Percentiles rank a stretch among this genome's conserved stretches.
Conservation (phyloP, 805 yeast genomes). For the Yarrowia sp. region DNA sequence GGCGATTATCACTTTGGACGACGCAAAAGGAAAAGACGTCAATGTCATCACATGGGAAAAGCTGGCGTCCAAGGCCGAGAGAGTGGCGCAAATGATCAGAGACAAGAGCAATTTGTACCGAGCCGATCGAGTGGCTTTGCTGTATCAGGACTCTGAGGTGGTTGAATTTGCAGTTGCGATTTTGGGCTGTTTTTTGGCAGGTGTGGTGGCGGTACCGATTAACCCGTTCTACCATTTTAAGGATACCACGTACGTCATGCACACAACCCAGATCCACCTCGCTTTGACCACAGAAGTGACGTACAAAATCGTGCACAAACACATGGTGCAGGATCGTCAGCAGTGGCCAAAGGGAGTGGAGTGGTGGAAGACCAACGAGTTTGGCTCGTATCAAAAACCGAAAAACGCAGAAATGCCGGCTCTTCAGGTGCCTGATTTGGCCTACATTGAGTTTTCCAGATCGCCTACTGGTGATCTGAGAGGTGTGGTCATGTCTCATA, state of each 20-base stretch:
- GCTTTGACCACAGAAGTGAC: slow-evolving; percentile 80
- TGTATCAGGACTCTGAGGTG: slow-evolving; percentile 80
- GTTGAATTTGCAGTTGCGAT: slow-evolving; percentile 83
- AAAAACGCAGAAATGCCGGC: slow-evolving; percentile 61
- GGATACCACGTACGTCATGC: slow-evolving; percentile 71
- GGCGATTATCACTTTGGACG: slow-evolving; percentile 71
- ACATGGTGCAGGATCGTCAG: slow-evolving; percentile 47
- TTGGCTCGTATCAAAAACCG: slow-evolving; percentile 65
- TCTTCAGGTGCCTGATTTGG: slow-evolving; percentile 73
- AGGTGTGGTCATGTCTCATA: slow-evolving; percentile 90
- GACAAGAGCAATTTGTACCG: slow-evolving; percentile 70
- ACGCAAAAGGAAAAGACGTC: slow-evolving; percentile 71
- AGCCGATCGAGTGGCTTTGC: slow-evolving; percentile 78
- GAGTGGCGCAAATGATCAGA: slow-evolving; percentile 77
- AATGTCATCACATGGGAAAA: slow-evolving; percentile 85
- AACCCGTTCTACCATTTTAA: slow-evolving; percentile 66
- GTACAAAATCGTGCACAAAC: slow-evolving; percentile 68
- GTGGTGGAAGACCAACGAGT: slow-evolving; percentile 81
- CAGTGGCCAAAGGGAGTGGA: slow-evolving; percentile 72
- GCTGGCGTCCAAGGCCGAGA: slow-evolving; percentile 75
- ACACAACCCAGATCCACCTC: slow-evolving; percentile 69
- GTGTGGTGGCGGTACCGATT: slow-evolving; percentile 91
- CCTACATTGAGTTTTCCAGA: slow-evolving; percentile 88
- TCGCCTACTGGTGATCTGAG: slow-evolving; percentile 88
- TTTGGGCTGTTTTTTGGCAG: slow-evolving; percentile 89